Conservation (phyloP, 1,284 basidiomycete genomes). For the Trametes sp. region DNA sequence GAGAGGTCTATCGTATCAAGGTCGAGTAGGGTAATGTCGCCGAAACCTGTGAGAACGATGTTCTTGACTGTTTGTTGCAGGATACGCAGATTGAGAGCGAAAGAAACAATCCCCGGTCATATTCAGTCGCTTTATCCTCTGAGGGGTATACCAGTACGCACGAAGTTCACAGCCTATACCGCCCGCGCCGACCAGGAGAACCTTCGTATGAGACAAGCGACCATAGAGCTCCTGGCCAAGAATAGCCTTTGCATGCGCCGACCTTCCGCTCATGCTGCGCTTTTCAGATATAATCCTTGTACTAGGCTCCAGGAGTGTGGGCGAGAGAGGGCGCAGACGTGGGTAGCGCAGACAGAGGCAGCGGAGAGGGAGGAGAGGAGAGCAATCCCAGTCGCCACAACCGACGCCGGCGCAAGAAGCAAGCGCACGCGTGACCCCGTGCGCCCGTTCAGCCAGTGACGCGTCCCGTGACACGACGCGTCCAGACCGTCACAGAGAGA, state of each 20-base stretch:
- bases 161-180: slow-evolving; percentile 97
- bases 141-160: slow-evolving; percentile 51
- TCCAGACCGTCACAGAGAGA: slow-evolving; percentile 14
- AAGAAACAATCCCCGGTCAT: background rate
- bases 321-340: background rate
- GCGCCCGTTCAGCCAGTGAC: slow-evolving; percentile 7
- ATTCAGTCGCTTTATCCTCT: background rate
- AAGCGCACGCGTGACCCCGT: slow-evolving; percentile 14
- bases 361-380: slow-evolving; percentile 5
- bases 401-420: background rate
- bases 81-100: background rate
- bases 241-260: slow-evolving; percentile 68
- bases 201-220: slow-evolving; percentile 68
- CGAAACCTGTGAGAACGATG: slow-evolving; percentile 92
- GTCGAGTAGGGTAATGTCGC: slow-evolving; percentile 92
- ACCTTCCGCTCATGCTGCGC: slow-evolving; percentile 23
- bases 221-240: slow-evolving; percentile 75
- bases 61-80: slow-evolving; percentile 83
- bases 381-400: slow-evolving; percentile 9
- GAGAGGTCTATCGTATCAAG: slow-evolving; percentile 99
- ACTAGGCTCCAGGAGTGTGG: background rate
- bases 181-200: slow-evolving; percentile 94
- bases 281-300: background rate
- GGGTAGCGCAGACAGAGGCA: background rate
- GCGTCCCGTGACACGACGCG: slow-evolving; percentile 16